A percentile compares a stretch with the other conserved stretches of the same genome.
Conservation (phyloP, 768 basidiomycete species). For the Xerocomellus chrysenteron region DNA sequence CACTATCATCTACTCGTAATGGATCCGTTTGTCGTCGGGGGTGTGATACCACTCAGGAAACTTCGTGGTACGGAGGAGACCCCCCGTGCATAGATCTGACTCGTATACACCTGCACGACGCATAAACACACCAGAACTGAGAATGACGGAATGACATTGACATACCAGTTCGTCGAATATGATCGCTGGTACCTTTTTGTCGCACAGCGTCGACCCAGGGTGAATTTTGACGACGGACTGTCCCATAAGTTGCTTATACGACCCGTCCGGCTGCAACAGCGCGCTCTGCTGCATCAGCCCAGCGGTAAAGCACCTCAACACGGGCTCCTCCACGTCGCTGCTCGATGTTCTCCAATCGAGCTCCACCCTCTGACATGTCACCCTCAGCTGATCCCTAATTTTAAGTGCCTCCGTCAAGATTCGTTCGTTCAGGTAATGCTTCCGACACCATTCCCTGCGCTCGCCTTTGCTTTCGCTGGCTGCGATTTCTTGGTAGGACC, state of each 20-base stretch:
- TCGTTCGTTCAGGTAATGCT: slow-evolving; percentile 80
- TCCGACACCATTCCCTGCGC: slow-evolving; percentile 76
- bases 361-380: slow-evolving; percentile 56
- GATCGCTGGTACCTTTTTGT: slow-evolving; percentile 82
- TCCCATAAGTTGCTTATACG: slow-evolving; percentile 82
- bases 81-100: slow-evolving; percentile 86
- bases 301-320: slow-evolving; percentile 68
- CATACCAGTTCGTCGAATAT: slow-evolving; percentile 92
- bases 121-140: neutral
- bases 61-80: slow-evolving; percentile 77
- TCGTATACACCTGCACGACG: slow-evolving; percentile 66
- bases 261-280: slow-evolving; percentile 78
- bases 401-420: slow-evolving; percentile 75
- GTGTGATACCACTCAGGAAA: slow-evolving; percentile 36
- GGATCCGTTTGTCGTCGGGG: slow-evolving; percentile 10
- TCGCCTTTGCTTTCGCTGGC: slow-evolving; percentile 44
- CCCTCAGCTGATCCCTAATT: slow-evolving; percentile 76
- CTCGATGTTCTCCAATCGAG: slow-evolving; percentile 61
- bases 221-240: slow-evolving; percentile 85
- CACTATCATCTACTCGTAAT: slow-evolving; percentile 14
- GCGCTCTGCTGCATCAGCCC: slow-evolving; percentile 86
- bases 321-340: slow-evolving; percentile 63
- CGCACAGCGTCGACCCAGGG: slow-evolving; percentile 78
- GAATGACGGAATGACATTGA: slow-evolving; percentile 1
- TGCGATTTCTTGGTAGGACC: slow-evolving; percentile 74